These are phyloP conservation scores for Pseudogymnoascus sp. DNA, from an alignment of 2,329 filamentous ascomycete species.

Conservation along the genomic window DNA sequence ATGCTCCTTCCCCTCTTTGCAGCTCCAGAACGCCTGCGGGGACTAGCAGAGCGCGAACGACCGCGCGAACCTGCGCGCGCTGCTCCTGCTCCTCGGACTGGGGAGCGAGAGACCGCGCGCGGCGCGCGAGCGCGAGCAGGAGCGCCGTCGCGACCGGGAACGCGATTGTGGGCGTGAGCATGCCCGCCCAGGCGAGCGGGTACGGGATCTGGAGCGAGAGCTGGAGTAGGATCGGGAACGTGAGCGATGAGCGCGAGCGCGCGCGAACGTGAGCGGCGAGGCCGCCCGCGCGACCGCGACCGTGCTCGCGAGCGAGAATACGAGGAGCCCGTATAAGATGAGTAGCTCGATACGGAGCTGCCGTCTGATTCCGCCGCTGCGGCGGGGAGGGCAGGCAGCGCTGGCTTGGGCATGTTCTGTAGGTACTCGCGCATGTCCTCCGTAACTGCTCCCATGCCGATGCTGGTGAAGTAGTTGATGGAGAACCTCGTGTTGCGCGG, in stretches of 20 bases:
- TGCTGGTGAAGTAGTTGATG: constrained; percentile 99
- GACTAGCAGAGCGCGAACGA: constrained; percentile 15
- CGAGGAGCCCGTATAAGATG: constrained; percentile 61
- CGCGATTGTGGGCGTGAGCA: constrained; percentile 27
- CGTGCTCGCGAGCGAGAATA: constrained; percentile 41
- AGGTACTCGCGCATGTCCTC: constrained; percentile 91
- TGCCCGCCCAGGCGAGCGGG: not conserved
- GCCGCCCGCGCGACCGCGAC: too few relatives aligned
- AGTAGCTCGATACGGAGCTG: constrained; percentile 67
- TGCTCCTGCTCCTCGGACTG: constrained; percentile 20
- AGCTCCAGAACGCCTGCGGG: constrained; percentile 12
- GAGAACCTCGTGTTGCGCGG: constrained; percentile 89
- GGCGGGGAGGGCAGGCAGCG: constrained; percentile 60
- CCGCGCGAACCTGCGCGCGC: constrained; percentile 2
- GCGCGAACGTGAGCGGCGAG: too few relatives aligned
- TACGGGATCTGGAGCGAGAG: constrained; percentile 21
- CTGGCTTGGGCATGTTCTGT: constrained; percentile 82
- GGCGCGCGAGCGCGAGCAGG: constrained; percentile 16
- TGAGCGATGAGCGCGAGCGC: constrained; percentile 19
- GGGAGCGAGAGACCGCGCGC: constrained; percentile 17
- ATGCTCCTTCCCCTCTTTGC: constrained; percentile 10
- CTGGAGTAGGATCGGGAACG: constrained; percentile 16
- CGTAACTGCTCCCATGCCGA: constrained; percentile 90
- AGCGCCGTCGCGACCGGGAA: constrained; percentile 19
- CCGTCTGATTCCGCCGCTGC: constrained; percentile 52